These are phyloP conservation scores for Aspergillus texensis DNA, from an alignment of 2,329 filamentous ascomycete species.

Conservation along the genomic window DNA sequence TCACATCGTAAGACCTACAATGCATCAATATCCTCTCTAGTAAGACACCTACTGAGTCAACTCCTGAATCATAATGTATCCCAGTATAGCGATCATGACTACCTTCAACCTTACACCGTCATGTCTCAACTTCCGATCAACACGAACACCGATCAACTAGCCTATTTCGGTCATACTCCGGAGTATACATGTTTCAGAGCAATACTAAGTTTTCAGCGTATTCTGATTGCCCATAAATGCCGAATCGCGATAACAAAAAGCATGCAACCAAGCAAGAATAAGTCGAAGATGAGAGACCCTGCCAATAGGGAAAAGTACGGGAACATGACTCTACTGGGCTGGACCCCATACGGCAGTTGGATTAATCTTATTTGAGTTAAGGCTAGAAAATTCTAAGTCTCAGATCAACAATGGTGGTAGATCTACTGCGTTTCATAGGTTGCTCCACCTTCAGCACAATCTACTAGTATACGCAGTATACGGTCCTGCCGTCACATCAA, in stretches of 20 bases:
- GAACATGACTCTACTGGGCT: not conserved
- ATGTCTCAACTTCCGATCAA: not conserved
- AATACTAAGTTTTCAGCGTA: not conserved
- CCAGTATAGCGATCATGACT: not conserved
- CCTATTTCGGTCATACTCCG: not conserved
- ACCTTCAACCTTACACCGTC: not conserved
- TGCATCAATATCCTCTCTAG: not conserved
- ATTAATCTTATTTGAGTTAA: not conserved
- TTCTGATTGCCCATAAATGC: not conserved
- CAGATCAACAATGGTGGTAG: not conserved
- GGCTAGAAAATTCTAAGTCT: constrained; percentile 1
- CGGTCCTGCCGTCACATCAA: not conserved
- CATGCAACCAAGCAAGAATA: not conserved
- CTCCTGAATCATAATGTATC: not conserved
- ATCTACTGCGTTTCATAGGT: not conserved
- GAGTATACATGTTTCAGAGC: not conserved
- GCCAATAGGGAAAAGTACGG: not conserved
- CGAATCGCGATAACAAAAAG: not conserved
- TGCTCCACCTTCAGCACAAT: not conserved
- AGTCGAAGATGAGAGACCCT: not conserved
- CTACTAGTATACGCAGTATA: no score
- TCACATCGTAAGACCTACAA: not conserved
- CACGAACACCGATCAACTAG: not conserved
- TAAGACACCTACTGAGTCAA: not conserved
- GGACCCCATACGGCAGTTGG: not conserved